Base-by-base conservation (phyloP, 2,329 filamentous ascomycete species). In the Parafenestella ontariensis region DNA sequence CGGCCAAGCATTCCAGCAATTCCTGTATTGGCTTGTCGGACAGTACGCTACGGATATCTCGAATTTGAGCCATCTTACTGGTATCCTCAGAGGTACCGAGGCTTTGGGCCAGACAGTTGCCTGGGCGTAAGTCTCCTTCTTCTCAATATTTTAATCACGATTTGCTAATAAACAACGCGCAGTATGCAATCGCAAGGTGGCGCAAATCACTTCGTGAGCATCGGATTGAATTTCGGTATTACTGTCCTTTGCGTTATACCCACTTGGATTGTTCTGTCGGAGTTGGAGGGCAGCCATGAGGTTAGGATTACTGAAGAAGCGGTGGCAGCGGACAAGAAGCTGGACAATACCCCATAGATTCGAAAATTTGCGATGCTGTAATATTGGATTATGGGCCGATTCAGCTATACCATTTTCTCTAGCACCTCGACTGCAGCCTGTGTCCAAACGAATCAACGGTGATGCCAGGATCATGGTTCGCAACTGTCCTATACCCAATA, bases 1-100 rank as follows among this genome's bases (percentile, higher is more conserved):
- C 18, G 72, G 72, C 0, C 72, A 75, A 49, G 70, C 72, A 0
- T 75, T 74, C 56, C 72, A 74, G 58, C 72, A 75, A 46, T 74
- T 74, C 34, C 47, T 74, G 17, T 74, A 74, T 52, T 74, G 72
- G 72, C 50, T 74, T 3, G 65, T 74, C 5, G 72, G 72, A n/a
- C 72, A 74, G 55, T 74, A 74, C 33, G 68, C 72, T 1, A 73
- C 69, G 1, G 64, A 73, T 50, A 54, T 74, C 0, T 69, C 65
- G 3, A 69, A 68, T 21, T 31, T 73, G 34, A 69, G 65, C 13
- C 71, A 73, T 57, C 68, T 71, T 41, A 72, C 70, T n/a, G 71
- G 71, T 49, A 74, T 74, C n/a, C 47, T 74, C 33, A 58, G 72
- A 42, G 72, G 72, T 53, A 62, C 71, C 0, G 72, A 74, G 49